Base-by-base conservation (phyloP, 176 grass and related monocot genomes). In the maize (Zea mays) region DNA sequence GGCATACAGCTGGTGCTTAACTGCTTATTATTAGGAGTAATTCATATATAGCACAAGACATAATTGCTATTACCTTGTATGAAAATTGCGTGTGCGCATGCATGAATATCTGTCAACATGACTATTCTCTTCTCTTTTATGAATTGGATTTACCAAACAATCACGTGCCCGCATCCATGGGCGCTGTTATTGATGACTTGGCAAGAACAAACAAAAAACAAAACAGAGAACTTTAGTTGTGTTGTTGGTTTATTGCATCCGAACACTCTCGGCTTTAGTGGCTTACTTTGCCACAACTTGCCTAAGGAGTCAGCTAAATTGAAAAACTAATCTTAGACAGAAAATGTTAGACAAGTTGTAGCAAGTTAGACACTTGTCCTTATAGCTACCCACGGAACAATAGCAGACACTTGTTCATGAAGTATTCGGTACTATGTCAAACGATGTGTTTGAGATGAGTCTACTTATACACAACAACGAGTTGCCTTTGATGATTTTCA, bases 11-110 rank as follows among this genome's bases (percentile, higher is more conserved):
- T 37, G 10, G 34, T 12, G 44, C 45, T 48, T 70, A 70, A 69
- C 5, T 59, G 17, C 4, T 56, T 60, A 19, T 54, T 38, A 63
- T 34, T 34, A 12, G 20, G 10, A 61, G 57, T 60, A 60, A 10
- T 60, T 33, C 57, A 33, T 73, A 33, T 73, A 39, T 9, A 8
- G 14, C 36, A 59, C 5, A 65, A 39, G 69, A 16, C 15, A 12
- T 72, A 21, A 16, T 69, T 69, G 16, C n/a, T 68, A 27, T 68
- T 42, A 21, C 41, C 65, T 19, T 57, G 56, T 37, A 17, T 72
- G 42, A 39, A 8, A 85, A 57, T 12, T 45, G 57, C 9, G 62
- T 51, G 16, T 42, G 17, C n/a, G n/a, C n/a, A n/a, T n/a, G n/a
- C 39, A 71, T 70, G 45, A 43, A 62, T 77, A 41, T 19, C 2